Base-by-base conservation (phyloP, 352 stramenopile genomes). In the Pythium dissotocum region DNA sequence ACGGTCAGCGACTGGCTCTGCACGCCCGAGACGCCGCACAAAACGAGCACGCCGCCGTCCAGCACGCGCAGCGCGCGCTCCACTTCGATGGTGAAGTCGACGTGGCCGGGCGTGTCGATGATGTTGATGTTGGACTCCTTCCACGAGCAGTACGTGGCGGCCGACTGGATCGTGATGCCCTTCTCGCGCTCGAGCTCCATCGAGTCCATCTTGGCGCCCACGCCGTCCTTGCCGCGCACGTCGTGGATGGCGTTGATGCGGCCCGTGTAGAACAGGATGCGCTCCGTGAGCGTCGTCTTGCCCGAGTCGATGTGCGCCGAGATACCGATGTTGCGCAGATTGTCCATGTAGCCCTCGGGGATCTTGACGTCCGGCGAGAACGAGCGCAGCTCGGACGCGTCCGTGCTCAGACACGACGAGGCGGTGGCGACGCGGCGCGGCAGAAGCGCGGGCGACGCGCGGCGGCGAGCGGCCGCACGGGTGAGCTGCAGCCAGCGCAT, bases 141-240 rank as follows among this genome's bases (percentile, higher is more conserved):
- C 91, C 93, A 98, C 61, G 75, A 80, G 73, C 91, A 98, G 83
- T 98, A 99, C 18, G 98, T 99, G 44, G 98, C 98, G 24, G 98
- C 98, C 52, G 91, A 98, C 82, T 99, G 97, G 82, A 99, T 99
- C 9, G 98, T 99, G 77, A 99, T 99, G 61, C 98, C 97, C 84
- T 99, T 99, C 80, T 99, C 98, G 58, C 97, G 87, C 83, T 99
- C 98, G 16, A 99, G 82, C 57, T 99, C 98, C 98, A 99, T 99
- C 48, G 85, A 98, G 82, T 99, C 98, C 98, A 99, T 99, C 80
- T 99, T 99, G 65, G 98, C 97, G 42, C 97, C 98, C 10, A 99
- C 94, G 48, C 97, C 97, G 83, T 99, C 97, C 76, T 99, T 99
- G 51, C 94, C 96, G 53, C 92, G 89, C 51, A 99, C 96, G 73